Evolutionary conservation across 2,329 filamentous ascomycete species (phyloP), one percentile per base, ranked within the genome.

Genomic region (Huntiella decipiens): DNA sequence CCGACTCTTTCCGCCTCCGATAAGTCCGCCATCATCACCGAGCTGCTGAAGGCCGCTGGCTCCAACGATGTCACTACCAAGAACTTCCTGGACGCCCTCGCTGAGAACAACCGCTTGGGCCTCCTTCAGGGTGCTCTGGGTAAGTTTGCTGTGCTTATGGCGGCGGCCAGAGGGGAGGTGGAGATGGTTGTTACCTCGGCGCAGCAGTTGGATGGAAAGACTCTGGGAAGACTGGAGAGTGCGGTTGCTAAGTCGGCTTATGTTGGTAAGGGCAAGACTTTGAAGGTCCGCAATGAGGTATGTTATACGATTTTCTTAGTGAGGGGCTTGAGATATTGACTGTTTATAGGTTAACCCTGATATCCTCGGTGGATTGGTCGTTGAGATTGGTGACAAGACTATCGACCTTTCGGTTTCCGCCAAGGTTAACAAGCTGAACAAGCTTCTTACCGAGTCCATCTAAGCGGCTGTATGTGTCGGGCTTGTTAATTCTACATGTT

Each of bases 371-470:
- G 91, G 91, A 52, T 78, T 98, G 55, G 67, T 98, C 54, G 88
- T 98, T 60, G 88, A 96, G 70, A 82, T 96, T 56, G 88, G 87
- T 59, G 88, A 96, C 74, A 82, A 88, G 61, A 96, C 88, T 63
- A 94, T 98, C 61, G 91, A 98, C 68, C 81, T 95, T 56, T 91
- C 82, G 66, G 87, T 98, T 60, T 88, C 88, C 43, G 73, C 82
- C 63, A 92, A 88, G 75, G 81, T 98, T 66, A 75, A 83, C 64
- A 93, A 86, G 78, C 84, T 98, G 77, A 98, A 98, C 84, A 98
- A 96, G 81, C 79, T 94, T 63, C 82, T 98, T 62, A 87, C 75
- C 57, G 91, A 98, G 68, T 74, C 81, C 66, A 73, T 98, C 82
- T 98, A 94, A 83, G 86, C 22, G 22, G 22, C 2, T 28, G 22